Evolutionary conservation across 176 grass and related monocot genomes (phyloP).

Genomic region (Pontederia crassipes): DNA sequence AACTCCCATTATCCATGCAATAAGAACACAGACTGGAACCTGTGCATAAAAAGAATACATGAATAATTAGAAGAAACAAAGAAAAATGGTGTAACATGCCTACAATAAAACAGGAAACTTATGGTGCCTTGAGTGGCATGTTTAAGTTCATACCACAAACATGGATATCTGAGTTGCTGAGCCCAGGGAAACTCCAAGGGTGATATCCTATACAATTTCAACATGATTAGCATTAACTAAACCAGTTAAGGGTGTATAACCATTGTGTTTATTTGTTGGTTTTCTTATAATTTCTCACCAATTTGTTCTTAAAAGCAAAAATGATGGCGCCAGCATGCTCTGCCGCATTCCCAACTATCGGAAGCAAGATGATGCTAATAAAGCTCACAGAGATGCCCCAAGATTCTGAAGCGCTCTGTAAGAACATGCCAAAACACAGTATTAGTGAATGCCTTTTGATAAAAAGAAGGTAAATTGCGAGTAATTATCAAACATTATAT

Average conservation of each 20-base stretch:
- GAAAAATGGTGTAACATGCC: background rate
- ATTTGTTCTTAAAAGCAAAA: constrained; percentile 15
- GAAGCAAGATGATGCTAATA: constrained; percentile 13
- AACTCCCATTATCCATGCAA: constrained; percentile 82
- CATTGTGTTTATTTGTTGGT: background rate
- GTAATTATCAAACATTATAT: no score
- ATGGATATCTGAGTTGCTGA: constrained; percentile 13
- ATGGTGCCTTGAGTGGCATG: background rate
- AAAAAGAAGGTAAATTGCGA: no score
- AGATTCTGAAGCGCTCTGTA: constrained; percentile 4
- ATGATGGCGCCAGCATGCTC: constrained; percentile 13
- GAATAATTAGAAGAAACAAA: no score
- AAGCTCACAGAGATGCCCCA: constrained; percentile 10
- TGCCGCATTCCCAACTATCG: constrained; percentile 13
- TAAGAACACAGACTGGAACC: background rate
- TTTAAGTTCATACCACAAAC: constrained; percentile 13
- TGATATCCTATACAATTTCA: background rate
- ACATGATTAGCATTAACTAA: background rate
- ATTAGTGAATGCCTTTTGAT: no score
- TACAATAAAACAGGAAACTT: background rate
- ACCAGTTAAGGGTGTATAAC: background rate
- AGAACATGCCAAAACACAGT: no score
- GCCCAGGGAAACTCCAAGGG: constrained; percentile 12
- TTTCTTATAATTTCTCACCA: background rate
- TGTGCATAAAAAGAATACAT: background rate